Evolutionary conservation across 139 green algal species (phyloP).

Genomic region (Micractinium sp.): DNA sequence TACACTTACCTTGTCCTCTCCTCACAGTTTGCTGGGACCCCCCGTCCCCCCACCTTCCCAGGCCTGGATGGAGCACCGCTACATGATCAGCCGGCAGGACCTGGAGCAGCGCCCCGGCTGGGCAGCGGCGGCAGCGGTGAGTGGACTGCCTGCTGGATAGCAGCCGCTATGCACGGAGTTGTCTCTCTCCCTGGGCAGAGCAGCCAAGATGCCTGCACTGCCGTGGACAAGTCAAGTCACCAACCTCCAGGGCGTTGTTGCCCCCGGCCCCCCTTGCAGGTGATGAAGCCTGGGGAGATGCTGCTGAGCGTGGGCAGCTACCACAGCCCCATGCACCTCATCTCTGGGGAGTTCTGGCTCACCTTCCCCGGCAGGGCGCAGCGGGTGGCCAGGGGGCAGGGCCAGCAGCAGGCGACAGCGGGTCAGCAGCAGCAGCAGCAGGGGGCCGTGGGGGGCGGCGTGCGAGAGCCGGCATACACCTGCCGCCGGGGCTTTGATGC

Average conservation of each 20-base stretch:
- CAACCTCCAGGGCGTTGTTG: background rate
- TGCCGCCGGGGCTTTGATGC: slow-evolving; percentile 17
- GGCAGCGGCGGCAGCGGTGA: background rate
- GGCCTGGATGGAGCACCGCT: slow-evolving; percentile 32
- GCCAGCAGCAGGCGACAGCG: too few relatives aligned
- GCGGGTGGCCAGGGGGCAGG: background rate
- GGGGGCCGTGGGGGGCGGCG: background rate
- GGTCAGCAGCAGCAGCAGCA: background rate
- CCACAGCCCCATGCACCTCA: slow-evolving; percentile 22
- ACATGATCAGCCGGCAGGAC: slow-evolving; percentile 15
- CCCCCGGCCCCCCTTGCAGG: background rate
- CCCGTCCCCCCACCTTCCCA: background rate
- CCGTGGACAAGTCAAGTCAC: background rate
- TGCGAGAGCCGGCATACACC: background rate
- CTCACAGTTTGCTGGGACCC: too few relatives aligned
- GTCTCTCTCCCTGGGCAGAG: too few relatives aligned
- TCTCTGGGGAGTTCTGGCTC: background rate
- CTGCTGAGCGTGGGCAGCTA: background rate
- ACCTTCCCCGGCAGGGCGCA: background rate
- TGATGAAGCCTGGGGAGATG: background rate
- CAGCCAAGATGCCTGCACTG: background rate
- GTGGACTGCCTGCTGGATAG: background rate
- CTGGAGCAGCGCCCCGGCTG: slow-evolving; percentile 12
- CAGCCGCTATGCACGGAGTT: background rate
- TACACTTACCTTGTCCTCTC: too few relatives aligned